Evolutionary conservation across 495 filamentous ascomycete species (phyloP), one percentile per base, ranked within the genome.

Genomic region (Penicillium lagena): DNA sequence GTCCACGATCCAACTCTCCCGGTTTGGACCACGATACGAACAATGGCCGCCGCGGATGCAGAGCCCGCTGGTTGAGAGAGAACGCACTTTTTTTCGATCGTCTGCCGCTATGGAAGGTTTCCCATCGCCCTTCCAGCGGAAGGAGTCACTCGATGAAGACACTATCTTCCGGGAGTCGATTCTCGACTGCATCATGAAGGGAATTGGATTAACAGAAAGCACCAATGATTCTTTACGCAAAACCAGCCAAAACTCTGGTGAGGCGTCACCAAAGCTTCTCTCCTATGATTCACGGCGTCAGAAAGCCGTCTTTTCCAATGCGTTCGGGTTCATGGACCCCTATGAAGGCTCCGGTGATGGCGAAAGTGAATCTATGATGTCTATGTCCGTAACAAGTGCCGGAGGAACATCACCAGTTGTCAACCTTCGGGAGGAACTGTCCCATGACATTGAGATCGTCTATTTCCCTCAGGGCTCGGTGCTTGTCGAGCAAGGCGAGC

Each of bases 391-490:
- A 1, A 78, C 77, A 4, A 75, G 76, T 45, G 71, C 70, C 4
- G 71, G 70, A 12, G 75, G 75, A 7, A 72, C 70, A 1, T 67
- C 72, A 2, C 83, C 83, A 11, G 70, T 79, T 7, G 54, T 63
- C 60, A 70, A 80, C 75, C 49, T 90, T 58, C 47, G 76, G 56
- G 58, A 80, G 44, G 93, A 97, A 35, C 75, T 96, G 58, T 80
- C 82, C 37, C 82, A 93, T 53, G 93, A 98, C 35, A 78, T 97
- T n/a, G 93, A 98, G 57, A 95, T 98, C 49, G 94, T 98, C 4
- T 96, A 85, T 68, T 98, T 98, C 52, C 90, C 89, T 1, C 85
- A 97, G 57, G 90, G 86, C 4, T 90, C 93, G 7, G 86, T 98
- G 7, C 74, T 98, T n/a, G 91, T 98, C 1, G 93, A 98, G 52